Percentiles rank a stretch among this genome's conserved stretches.
These are phyloP conservation scores for Graphilbum ipis-grandicollis DNA, from an alignment of 2,329 filamentous ascomycete species.

Conservation along the genomic window DNA sequence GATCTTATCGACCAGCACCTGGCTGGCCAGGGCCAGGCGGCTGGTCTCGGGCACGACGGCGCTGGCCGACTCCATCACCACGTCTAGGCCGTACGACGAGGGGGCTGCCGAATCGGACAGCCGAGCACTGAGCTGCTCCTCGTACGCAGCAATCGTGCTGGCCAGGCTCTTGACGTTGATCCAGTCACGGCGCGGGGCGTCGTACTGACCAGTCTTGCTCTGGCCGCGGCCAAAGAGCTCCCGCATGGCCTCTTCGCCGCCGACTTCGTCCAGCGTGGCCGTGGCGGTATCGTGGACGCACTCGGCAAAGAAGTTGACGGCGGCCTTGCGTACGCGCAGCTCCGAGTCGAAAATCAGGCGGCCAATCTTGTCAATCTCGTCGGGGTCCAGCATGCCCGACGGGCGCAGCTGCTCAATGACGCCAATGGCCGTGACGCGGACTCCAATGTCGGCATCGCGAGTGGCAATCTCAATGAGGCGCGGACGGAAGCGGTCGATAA, in stretches of 20 bases:
- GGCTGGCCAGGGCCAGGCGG: conserved; percentile 69
- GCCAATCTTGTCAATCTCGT: conserved; percentile 78
- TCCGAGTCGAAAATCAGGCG: conserved; percentile 82
- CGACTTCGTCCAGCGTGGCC: conserved; percentile 65
- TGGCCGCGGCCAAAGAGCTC: conserved; percentile 55
- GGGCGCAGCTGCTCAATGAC: conserved; percentile 69
- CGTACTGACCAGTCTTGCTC: conserved; percentile 48
- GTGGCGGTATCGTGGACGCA: conserved; percentile 73
- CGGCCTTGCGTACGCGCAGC: conserved; percentile 66
- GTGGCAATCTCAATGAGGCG: conserved; percentile 87
- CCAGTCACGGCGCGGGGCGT: conserved; percentile 67
- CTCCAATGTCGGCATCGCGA: conserved; percentile 62
- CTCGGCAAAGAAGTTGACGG: conserved; percentile 78
- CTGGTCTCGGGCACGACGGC: conserved; percentile 50
- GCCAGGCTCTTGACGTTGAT: conserved; percentile 81
- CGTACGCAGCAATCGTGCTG: conserved; percentile 68
- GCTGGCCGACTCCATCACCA: conserved; percentile 22
- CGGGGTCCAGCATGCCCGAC: conserved; percentile 72
- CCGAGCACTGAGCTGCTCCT: conserved; percentile 42
- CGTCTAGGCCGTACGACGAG: conserved; percentile 17
- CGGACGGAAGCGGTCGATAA: conserved; percentile 79
- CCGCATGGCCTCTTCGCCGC: conserved; percentile 58
- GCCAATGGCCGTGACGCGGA: conserved; percentile 65
- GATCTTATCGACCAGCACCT: conserved; percentile 70
- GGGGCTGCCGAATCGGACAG: conserved; percentile 10